Evolutionary conservation across 2,329 filamentous ascomycete genomes (phyloP).

Genomic region (Botrytis pseudocinerea): DNA sequence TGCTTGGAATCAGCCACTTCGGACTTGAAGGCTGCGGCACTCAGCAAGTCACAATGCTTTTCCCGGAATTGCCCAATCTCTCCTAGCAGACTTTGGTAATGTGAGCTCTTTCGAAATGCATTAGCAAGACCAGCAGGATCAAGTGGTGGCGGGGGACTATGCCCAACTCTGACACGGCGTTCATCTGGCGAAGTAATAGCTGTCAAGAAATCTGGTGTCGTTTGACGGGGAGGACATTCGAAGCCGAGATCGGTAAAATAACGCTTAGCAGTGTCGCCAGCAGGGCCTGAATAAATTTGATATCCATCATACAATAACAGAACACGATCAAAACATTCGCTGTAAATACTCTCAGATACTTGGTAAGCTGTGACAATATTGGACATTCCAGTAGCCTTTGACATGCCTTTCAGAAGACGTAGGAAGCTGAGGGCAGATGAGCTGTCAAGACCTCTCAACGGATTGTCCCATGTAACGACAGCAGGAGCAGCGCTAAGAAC

Average conservation of each 20-base stretch:
- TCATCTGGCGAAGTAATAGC: neutral
- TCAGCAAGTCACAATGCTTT: neutral
- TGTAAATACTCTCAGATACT: neutral
- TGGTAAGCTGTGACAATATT: neutral
- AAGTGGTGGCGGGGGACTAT: neutral
- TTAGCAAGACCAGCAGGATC: neutral
- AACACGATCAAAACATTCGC: neutral
- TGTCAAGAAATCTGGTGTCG: neutral
- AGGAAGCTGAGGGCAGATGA: conserved; percentile 66
- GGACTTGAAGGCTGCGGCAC: neutral
- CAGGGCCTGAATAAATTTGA: neutral
- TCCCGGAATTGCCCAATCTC: neutral
- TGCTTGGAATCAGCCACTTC: neutral
- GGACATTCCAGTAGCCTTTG: conserved; percentile 35
- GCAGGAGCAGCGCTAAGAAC: conserved; percentile 36
- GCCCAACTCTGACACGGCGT: neutral
- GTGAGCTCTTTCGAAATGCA: neutral
- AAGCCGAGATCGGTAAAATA: neutral
- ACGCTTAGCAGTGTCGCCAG: neutral
- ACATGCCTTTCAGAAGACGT: conserved; percentile 61
- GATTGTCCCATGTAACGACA: conserved; percentile 68
- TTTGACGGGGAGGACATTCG: neutral
- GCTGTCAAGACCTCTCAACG: conserved; percentile 64
- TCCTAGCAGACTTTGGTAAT: neutral
- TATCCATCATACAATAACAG: neutral